Base-by-base conservation (phyloP, 2,329 filamentous ascomycete species). In the Ophiocordyceps robertsii region DNA sequence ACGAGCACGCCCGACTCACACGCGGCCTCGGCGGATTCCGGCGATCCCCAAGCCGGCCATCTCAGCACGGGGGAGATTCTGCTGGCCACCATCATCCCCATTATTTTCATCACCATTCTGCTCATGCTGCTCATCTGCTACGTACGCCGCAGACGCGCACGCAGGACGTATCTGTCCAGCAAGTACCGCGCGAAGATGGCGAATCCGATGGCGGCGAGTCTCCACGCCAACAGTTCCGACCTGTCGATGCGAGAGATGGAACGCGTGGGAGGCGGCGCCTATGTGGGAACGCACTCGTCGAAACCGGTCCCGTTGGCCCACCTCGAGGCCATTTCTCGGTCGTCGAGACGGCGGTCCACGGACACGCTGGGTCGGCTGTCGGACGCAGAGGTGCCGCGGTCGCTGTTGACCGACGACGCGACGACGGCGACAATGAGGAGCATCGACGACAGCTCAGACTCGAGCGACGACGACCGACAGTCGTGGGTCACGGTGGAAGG, bases 11-110 rank as follows among this genome's bases (percentile, higher is more conserved):
- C 44, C 11, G 52, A 54, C 11, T 48, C 53, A 10, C 47, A 54
- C 6, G 39, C 51, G 19, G 47, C 42, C 8, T 41, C 44, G 6
- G 21, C 45, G 6, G 44, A 46, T 19, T 39, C 48, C 12, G 37
- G 43, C 6, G 48, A 51, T 2, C 40, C 47, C 12, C 40, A 46
- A 32, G 32, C 43, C n/a, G 46, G 47, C 10, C 56, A 52, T 24
- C 38, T 61, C 7, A 56, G 49, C 19, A 64, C 54, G 3, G 52
- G 52, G 19, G 54, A 60, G 4, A 59, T 70, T 19, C 53, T 71
- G 6, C 50, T 70, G 13, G 68, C 66, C 1, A 63, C 66, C 3
- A 58, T 72, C 3, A 54, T 72, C 3, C 68, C 68, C 3, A 48
- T 70, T 13, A 47, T 69, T 1, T 51, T 60, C 17, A 43, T 65